Conservation (phyloP, 805 yeast species). For the Candida yuanshanica region DNA sequence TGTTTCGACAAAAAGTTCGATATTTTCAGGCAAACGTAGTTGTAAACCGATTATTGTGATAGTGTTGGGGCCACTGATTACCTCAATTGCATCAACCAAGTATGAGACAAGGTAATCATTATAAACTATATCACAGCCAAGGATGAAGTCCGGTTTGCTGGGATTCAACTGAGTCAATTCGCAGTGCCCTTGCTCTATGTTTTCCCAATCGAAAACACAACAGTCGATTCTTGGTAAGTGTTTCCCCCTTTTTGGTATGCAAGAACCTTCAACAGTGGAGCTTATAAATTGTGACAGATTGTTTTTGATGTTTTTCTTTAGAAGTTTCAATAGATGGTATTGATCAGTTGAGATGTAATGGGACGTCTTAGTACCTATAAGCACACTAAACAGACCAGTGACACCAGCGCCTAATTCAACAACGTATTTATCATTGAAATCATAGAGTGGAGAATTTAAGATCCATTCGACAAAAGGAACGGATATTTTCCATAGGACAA, state of each 20-base stretch:
- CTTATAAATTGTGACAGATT: conserved; percentile 29
- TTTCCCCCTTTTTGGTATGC: conserved; percentile 1
- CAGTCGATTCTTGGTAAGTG: conserved; percentile 31
- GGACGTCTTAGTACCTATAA: conserved; percentile 29
- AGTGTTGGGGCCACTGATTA: conserved; percentile 29
- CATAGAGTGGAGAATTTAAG: conserved; percentile 12
- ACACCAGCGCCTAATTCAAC: conserved; percentile 63
- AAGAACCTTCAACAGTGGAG: conserved; percentile 16
- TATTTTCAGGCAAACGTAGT: conserved; percentile 44
- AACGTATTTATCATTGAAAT: conserved; percentile 23
- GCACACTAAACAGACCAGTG: conserved; percentile 43
- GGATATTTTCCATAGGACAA: conserved; percentile 54
- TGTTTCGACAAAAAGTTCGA: conserved; percentile 39
- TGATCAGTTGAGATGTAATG: conserved; percentile 57
- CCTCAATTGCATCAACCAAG: conserved; percentile 38
- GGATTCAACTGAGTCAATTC: conserved; percentile 16
- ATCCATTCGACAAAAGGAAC: conserved; percentile 50
- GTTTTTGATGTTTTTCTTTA: conserved; percentile 38
- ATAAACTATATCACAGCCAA: conserved; percentile 65
- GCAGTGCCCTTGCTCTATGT: conserved; percentile 29
- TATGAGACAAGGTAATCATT: conserved; percentile 51
- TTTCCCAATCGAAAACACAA: conserved; percentile 60
- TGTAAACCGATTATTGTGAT: conserved; percentile 45
- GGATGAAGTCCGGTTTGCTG: conserved; percentile 37
- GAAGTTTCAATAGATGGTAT: conserved; percentile 42